Evolutionary conservation across 2,329 filamentous ascomycete genomes (phyloP).

Genomic region (Furcasterigmium furcatum): DNA sequence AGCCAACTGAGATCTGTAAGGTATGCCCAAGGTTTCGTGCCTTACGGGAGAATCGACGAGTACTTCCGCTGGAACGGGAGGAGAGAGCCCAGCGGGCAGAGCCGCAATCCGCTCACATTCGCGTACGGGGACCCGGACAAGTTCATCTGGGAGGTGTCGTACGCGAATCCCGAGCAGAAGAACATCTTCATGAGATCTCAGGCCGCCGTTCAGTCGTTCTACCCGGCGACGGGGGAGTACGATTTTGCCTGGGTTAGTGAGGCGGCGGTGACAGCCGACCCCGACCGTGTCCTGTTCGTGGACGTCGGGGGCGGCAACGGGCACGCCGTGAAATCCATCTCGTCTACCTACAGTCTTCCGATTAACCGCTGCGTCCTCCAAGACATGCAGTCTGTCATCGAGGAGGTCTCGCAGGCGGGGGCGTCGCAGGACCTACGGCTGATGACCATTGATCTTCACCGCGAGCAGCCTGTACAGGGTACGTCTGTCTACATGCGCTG

Average conservation of each 20-base stretch:
- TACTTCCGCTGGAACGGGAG: slow-evolving; percentile 28
- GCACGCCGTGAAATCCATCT: slow-evolving; percentile 15
- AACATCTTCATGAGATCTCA: slow-evolving; percentile 23
- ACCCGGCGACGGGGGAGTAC: slow-evolving; percentile 22
- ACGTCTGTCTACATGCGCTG: slow-evolving; percentile 1
- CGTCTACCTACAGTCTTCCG: slow-evolving; percentile 5
- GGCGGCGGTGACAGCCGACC: neutral
- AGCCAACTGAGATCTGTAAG: slow-evolving; percentile 6
- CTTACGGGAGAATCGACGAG: slow-evolving; percentile 18
- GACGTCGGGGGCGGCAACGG: slow-evolving; percentile 30
- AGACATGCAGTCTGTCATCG: slow-evolving; percentile 15
- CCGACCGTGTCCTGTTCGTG: slow-evolving; percentile 19
- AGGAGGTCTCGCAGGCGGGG: slow-evolving; percentile 3
- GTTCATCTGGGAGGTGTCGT: slow-evolving; percentile 26
- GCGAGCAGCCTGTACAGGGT: slow-evolving; percentile 14
- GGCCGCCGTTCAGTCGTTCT: slow-evolving; percentile 15
- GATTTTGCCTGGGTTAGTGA: slow-evolving; percentile 23
- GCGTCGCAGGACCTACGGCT: slow-evolving; percentile 1
- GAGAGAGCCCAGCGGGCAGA: slow-evolving; percentile 20
- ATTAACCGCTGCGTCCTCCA: slow-evolving; percentile 10
- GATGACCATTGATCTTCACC: slow-evolving; percentile 13
- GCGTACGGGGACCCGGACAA: slow-evolving; percentile 20
- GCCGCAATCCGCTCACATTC: slow-evolving; percentile 22
- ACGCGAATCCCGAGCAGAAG: slow-evolving; percentile 17
- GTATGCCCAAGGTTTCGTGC: slow-evolving; percentile 18